Conservation (phyloP, 2,329 filamentous ascomycete species). For the Dothideomycetidae sp. region DNA sequence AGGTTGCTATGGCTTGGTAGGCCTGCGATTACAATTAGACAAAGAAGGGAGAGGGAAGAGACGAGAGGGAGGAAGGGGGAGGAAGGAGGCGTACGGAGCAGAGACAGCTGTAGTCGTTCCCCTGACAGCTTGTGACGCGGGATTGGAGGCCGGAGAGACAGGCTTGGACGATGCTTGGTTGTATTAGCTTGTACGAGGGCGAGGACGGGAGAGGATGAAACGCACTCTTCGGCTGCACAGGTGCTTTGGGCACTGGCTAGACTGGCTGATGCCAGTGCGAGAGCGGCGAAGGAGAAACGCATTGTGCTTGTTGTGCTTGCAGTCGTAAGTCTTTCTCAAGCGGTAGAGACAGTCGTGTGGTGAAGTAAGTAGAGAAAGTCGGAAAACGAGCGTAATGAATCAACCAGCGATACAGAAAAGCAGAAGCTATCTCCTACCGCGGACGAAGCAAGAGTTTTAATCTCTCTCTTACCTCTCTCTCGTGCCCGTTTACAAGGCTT, state of each 20-base stretch:
- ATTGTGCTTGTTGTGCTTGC: conserved; percentile 6
- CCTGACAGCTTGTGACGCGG: conserved; percentile 30
- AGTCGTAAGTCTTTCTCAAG: too few species aligned
- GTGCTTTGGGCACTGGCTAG: conserved; percentile 29
- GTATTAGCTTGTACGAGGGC: conserved; percentile 4
- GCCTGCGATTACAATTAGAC: too few species aligned
- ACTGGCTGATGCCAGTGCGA: conserved; percentile 24
- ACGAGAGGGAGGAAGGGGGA: too few species aligned
- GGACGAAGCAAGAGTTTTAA: too few species aligned
- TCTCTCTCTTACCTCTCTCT: too few species aligned
- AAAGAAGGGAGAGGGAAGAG: too few species aligned
- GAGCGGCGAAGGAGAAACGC: conserved; percentile 14
- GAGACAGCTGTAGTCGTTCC: conserved; percentile 42
- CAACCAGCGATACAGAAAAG: too few species aligned
- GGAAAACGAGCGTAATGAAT: too few species aligned
- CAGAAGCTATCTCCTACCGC: too few species aligned
- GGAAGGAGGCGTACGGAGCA: conserved; percentile 32
- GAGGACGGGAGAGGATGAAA: conserved; percentile 1
- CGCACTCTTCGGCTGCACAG: conserved; percentile 27
- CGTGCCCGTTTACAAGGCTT: too few species aligned
- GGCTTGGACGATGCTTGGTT: conserved; percentile 35
- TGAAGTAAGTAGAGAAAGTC: too few species aligned
- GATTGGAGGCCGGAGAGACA: conserved; percentile 30
- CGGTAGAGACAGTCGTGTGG: too few species aligned
- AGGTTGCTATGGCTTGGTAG: conserved; percentile 30